Evolutionary conservation across 2,329 filamentous ascomycete species (phyloP), one percentile per base, ranked within the genome.

Genomic region (Nannizziopsis barbatae): DNA sequence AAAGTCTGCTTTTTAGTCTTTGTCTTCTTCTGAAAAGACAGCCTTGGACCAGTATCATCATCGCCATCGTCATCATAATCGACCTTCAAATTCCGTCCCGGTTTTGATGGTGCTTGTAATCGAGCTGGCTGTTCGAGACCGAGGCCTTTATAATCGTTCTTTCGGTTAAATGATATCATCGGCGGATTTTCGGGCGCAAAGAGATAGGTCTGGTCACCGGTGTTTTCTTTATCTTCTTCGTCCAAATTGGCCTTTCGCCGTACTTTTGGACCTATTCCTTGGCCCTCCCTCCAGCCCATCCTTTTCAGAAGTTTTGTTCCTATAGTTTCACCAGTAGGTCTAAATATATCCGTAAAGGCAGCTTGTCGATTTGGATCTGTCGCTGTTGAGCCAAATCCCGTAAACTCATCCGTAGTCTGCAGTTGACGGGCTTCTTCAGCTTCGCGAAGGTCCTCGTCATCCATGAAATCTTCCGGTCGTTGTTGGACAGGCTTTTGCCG

Each of bases 241-340:
- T 76, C 83, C 11, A 90, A 73, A 42, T 83, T 75, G 33, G 88
- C 86, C 61, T 74, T 75, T 42, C 92, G 77, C 47, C 81, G 79
- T 31, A 95, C 71, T 65, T 87, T 95, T 17, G 88, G 87, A 0
- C 92, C 92, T 53, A 96, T 81, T 2, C 92, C 92, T 65, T 96
- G 89, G 0, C 89, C 90, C 54, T 90, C 84, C 58, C 83, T 85
- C 92, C 92, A 98, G 12, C 90, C 92, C 90, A 98, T 96, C 59
- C 77, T 84, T 61, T 84, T 86, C 51, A 96, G 70, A 12, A 98
- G 71, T 61, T 85, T 89, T 11, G 84, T 74, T 1, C 92, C 92
- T 74, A 93, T 87, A 0, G 87, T 94, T 53, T 95, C 86, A 32
- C 86, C 86, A 7, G 79, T 75, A 0, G 73, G 71, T 49, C 77